Evolutionary conservation across 2,329 filamentous ascomycete species (phyloP), one percentile per base, ranked within the genome.

Genomic region (Pseudocercospora pini-densiflorae): DNA sequence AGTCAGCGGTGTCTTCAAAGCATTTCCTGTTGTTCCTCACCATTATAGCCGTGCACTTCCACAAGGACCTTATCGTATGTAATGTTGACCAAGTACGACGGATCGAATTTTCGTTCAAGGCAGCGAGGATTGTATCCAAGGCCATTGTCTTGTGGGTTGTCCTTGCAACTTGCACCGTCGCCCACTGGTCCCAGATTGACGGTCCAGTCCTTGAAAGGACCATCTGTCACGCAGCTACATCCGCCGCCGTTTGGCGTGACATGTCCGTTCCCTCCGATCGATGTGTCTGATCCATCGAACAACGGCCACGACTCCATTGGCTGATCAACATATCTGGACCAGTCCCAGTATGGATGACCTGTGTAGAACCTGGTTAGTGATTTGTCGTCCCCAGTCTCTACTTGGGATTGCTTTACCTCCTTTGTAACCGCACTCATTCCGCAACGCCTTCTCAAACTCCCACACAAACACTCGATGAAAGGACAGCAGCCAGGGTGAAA

Each of bases 241-340:
- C 86, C 85, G 80, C 83, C 86, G 49, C 81, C 80, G 29, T 53
- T 58, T 19, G 70, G 67, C 5, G 53, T 40, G 12, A 47, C 64
- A 10, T 60, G 64, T 36, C 75, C 75, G 53, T 76, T 68, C 2
- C 72, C 72, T 40, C 70, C 70, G 12, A 76, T 66, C 16, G 80
- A 78, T 19, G 80, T 83, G 23, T 80, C 81, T 61, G 81, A 83
- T 55, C 86, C 86, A 69, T 88, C 85, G 60, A 88, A 87, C 61
- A 87, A 72, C 2, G 85, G 83, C 0, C 84, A 86, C 43, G 79
- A 79, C 33, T 68, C 40, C 7, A 72, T 65, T 33, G 86, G 80
- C 8, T 77, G 68, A 21, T 49, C 54, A 1, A 80, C 77, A 76
- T 81, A 83, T 63, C 80, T 79, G 2, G 80, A 79, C 82, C 85